Conservation (phyloP, 2,329 filamentous ascomycete species). For the Epichloe bromicola region DNA sequence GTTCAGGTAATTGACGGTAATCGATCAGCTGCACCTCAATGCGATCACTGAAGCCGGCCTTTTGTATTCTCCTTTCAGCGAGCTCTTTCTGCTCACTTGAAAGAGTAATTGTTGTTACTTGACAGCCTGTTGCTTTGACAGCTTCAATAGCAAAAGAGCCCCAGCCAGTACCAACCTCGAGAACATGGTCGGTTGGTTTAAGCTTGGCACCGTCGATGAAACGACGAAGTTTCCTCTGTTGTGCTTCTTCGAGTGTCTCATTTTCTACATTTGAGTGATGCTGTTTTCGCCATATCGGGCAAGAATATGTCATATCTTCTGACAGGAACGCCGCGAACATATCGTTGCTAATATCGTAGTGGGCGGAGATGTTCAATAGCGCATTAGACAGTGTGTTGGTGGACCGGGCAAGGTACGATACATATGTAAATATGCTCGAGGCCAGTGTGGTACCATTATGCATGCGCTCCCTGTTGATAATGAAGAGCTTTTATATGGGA, state of each 20-base stretch:
- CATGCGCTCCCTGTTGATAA: conserved; percentile 50
- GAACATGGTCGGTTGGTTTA: conserved; percentile 51
- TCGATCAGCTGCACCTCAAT: conserved; percentile 57
- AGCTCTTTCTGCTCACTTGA: conserved; percentile 56
- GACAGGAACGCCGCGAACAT: conserved; percentile 65
- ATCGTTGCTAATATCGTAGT: conserved; percentile 65
- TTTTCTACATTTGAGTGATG: conserved; percentile 4
- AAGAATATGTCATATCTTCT: conserved; percentile 66
- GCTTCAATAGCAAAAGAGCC: conserved; percentile 61
- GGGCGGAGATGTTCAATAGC: conserved; percentile 54
- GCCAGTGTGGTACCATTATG: conserved; percentile 51
- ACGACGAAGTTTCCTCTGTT: conserved; percentile 51
- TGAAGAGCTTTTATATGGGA: conserved; percentile 43
- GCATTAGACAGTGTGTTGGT: conserved; percentile 46
- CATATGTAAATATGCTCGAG: conserved; percentile 42
- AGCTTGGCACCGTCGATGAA: conserved; percentile 55
- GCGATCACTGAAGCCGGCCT: conserved; percentile 43
- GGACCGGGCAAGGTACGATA: conserved; percentile 44
- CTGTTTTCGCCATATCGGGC: conserved; percentile 45
- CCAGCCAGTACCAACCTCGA: conserved; percentile 69
- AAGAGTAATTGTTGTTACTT: conserved; percentile 55
- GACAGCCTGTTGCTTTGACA: conserved; percentile 51
- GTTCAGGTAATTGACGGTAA: conserved; percentile 48
- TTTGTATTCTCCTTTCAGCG: conserved; percentile 50
- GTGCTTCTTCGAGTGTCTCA: conserved; percentile 52